Conservation (phyloP, 139 green algal genomes). For the Closterium sp. region DNA sequence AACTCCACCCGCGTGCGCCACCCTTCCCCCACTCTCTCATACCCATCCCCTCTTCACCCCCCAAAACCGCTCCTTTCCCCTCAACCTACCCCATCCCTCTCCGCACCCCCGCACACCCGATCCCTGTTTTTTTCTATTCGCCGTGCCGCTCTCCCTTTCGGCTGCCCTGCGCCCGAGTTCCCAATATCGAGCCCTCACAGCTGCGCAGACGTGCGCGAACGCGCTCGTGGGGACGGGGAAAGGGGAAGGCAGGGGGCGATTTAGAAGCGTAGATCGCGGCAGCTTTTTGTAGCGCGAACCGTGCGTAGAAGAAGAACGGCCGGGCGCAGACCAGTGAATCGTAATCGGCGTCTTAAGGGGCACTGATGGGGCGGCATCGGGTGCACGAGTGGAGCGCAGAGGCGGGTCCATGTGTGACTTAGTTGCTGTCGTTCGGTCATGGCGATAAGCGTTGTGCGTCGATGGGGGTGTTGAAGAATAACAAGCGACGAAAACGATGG, state of each 20-base stretch:
- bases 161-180: too few species aligned
- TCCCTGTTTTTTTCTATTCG: background rate
- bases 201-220: background rate
- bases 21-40: background rate
- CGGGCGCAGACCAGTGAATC: too few species aligned
- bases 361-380: too few species aligned
- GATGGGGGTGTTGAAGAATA: too few species aligned
- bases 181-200: background rate
- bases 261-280: background rate
- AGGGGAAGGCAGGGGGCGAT: background rate
- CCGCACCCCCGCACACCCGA: background rate
- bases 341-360: too few species aligned
- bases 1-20: constrained; percentile 70
- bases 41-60: constrained; percentile 43
- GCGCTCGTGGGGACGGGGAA: too few species aligned
- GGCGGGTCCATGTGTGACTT: too few species aligned
- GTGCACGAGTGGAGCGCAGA: too few species aligned
- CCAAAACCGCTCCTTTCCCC: background rate
- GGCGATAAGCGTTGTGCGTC: too few species aligned
- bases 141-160: background rate
- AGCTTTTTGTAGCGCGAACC: background rate
- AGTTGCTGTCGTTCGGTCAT: too few species aligned
- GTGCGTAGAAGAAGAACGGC: too few species aligned
- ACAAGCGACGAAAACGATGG: too few species aligned
- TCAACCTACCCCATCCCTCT: background rate